Evolutionary conservation across 2,329 filamentous ascomycete species (phyloP).

Genomic region (Mycosphaerella arachidis): DNA sequence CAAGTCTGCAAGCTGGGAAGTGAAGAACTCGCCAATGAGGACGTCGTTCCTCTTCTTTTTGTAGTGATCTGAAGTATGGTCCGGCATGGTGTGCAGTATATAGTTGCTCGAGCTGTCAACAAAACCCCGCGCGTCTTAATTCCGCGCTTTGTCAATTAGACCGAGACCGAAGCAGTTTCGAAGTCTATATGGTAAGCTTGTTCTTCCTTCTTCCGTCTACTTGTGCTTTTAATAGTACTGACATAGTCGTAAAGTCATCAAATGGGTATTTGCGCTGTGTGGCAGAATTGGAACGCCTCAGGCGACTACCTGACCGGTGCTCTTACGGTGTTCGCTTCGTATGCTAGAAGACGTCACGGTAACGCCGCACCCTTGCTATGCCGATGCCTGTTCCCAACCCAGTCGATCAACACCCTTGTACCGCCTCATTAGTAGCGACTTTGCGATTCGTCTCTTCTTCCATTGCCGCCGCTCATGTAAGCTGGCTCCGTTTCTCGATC

Average conservation of each 20-base stretch:
- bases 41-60: not conserved
- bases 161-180: not conserved
- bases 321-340: not conserved
- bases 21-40: not conserved
- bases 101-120: not conserved
- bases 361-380: not conserved
- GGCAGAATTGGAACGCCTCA: not conserved
- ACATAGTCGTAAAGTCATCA: not conserved
- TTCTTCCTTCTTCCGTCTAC: not conserved
- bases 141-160: not conserved
- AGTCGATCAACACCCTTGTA: not conserved
- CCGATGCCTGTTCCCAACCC: not conserved
- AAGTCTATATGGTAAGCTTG: not conserved
- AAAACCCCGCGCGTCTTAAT: not conserved
- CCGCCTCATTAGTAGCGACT: not conserved
- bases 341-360: constrained; percentile 1
- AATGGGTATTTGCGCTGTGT: not conserved
- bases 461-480: constrained; percentile 29
- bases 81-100: not conserved
- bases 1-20: not conserved
- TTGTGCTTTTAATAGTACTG: not conserved
- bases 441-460: constrained; percentile 17
- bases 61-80: not conserved
- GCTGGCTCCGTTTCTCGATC: constrained; percentile 24
- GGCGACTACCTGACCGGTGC: not conserved